phyloP scores from a whole-genome alignment of 2,329 filamentous ascomycete species.

The Raffaelea albimanens region DNA sequence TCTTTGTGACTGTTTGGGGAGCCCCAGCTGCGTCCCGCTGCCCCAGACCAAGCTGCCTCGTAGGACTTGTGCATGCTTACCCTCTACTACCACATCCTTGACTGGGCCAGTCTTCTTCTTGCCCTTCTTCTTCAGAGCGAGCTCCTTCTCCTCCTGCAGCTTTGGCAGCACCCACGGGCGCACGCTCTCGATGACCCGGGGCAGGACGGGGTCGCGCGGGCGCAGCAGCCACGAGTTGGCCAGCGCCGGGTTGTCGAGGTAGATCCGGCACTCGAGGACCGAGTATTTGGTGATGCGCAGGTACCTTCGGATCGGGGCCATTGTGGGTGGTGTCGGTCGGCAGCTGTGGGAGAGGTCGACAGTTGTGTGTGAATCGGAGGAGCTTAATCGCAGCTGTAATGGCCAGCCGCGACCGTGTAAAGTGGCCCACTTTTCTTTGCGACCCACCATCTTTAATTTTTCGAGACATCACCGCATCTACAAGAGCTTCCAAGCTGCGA shows the following conservation, averaged over 20 bases:
- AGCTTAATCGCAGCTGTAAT: too few species aligned
- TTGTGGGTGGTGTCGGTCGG: too few species aligned
- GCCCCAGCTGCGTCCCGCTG: too few species aligned
- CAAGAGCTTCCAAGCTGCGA: too few species aligned
- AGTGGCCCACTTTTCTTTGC: too few species aligned
- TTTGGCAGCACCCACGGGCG: slow-evolving; percentile 84
- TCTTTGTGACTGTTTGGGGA: too few species aligned
- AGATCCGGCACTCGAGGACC: slow-evolving; percentile 93
- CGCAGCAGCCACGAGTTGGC: slow-evolving; percentile 77
- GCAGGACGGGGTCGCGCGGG: slow-evolving; percentile 64
- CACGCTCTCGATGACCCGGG: slow-evolving; percentile 74
- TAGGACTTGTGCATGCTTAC: slow-evolving; percentile 31
- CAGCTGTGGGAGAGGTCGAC: too few species aligned
- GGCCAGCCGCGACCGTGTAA: too few species aligned
- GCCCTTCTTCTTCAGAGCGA: slow-evolving; percentile 50
- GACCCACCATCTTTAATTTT: too few species aligned
- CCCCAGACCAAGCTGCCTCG: neutral
- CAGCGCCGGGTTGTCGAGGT: slow-evolving; percentile 82
- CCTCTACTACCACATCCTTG: slow-evolving; percentile 78
- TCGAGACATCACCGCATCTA: too few species aligned
- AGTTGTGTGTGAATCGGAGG: too few species aligned
- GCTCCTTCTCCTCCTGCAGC: slow-evolving; percentile 74
- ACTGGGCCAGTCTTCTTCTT: slow-evolving; percentile 69
- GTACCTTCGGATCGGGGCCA: slow-evolving; percentile 85
- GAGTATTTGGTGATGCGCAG: slow-evolving; percentile 87